phyloP scores from a whole-genome alignment of 1,139 yeast genomes.

The Taphrina sp. region DNA sequence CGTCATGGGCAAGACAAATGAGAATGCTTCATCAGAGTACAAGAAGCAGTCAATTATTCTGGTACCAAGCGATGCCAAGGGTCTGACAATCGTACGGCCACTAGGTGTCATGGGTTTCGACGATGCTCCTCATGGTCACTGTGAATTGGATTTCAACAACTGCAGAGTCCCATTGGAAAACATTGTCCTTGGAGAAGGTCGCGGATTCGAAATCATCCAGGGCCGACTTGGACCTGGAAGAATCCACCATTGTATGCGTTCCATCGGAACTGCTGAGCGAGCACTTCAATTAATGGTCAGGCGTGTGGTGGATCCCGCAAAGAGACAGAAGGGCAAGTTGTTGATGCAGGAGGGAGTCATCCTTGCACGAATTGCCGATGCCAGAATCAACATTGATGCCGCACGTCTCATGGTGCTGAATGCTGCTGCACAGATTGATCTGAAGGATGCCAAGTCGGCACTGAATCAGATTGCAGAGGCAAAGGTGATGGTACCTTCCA shows the following conservation, averaged over 20 bases:
- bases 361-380: slow-evolving; percentile 55
- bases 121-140: slow-evolving; percentile 75
- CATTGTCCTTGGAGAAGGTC: slow-evolving; percentile 51
- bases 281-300: slow-evolving; percentile 55
- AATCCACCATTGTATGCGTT: slow-evolving; percentile 72
- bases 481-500: slow-evolving; percentile 64
- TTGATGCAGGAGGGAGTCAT: slow-evolving; percentile 58
- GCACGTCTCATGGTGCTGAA: slow-evolving; percentile 60
- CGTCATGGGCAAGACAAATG: slow-evolving; percentile 63
- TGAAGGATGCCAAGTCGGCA: slow-evolving; percentile 57
- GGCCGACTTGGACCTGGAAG: slow-evolving; percentile 72
- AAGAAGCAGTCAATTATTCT: slow-evolving; percentile 62
- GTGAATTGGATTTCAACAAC: slow-evolving; percentile 58
- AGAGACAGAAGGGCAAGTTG: slow-evolving; percentile 59
- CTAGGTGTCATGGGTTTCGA: slow-evolving; percentile 62
- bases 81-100: slow-evolving; percentile 58
- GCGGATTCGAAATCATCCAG: slow-evolving; percentile 68
- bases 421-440: slow-evolving; percentile 66
- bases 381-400: slow-evolving; percentile 58
- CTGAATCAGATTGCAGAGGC: slow-evolving; percentile 65
- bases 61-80: slow-evolving; percentile 57
- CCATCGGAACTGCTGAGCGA: slow-evolving; percentile 65
- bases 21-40: slow-evolving; percentile 48
- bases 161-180: slow-evolving; percentile 54
- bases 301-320: slow-evolving; percentile 53